Evolutionary conservation across 176 grass and related monocot genomes (phyloP).

Genomic region (Cenchrus purpureus): DNA sequence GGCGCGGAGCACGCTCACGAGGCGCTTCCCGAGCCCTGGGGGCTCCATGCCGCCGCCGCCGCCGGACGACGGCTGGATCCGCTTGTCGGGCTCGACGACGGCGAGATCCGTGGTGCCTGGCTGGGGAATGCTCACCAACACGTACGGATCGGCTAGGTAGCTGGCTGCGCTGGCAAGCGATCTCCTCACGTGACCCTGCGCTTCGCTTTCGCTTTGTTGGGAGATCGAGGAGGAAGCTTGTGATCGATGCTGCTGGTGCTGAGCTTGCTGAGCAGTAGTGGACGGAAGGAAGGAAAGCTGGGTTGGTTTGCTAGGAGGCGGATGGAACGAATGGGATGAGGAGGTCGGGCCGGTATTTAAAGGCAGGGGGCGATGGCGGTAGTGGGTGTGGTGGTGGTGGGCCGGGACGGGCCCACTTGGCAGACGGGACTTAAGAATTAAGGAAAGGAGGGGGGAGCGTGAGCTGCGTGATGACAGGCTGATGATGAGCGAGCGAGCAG

Average conservation of each 20-base stretch:
- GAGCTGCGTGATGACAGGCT: neutral
- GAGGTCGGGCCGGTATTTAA: constrained; percentile 52
- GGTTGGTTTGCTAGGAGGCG: constrained; percentile 32
- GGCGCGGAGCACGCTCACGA: constrained; percentile 58
- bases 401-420: neutral
- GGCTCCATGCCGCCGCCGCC: constrained; percentile 45
- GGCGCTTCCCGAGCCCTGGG: constrained; percentile 57
- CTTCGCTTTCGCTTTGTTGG: neutral
- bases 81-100: constrained; percentile 2
- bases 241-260: neutral
- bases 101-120: constrained; percentile 1
- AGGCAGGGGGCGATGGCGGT: neutral
- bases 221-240: neutral
- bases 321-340: constrained; percentile 57
- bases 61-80: constrained; percentile 14
- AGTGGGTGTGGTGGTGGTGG: neutral
- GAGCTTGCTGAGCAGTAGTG: neutral
- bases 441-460: neutral
- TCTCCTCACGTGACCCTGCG: neutral
- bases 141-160: neutral
- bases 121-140: neutral
- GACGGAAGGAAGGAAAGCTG: neutral
- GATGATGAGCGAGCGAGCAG: neutral
- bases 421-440: constrained; percentile 54
- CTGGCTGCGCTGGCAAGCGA: neutral